These are phyloP conservation scores for Calonectria pseudoturangicola DNA, from an alignment of 2,329 filamentous ascomycete species.

Conservation along the genomic window DNA sequence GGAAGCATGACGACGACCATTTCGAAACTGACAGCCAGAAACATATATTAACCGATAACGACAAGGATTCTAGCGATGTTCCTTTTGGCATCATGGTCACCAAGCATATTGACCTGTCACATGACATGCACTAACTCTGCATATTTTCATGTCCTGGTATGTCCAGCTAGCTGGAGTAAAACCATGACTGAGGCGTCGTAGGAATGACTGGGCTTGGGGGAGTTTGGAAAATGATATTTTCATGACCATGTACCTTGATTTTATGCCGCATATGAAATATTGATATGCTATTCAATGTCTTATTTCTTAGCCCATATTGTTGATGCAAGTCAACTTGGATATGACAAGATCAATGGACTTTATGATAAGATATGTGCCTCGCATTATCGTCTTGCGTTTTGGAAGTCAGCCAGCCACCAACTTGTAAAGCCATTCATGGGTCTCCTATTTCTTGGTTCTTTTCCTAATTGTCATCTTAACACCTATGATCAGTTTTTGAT, in stretches of 20 bases:
- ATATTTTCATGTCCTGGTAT: background rate
- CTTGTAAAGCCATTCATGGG: no score
- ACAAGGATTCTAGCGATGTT: background rate
- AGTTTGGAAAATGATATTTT: background rate
- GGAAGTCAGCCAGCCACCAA: no score
- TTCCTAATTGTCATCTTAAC: no score
- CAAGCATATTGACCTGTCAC: background rate
- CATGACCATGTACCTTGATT: background rate
- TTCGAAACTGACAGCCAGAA: background rate
- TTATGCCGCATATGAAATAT: background rate
- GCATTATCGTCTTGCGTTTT: no score
- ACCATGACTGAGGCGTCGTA: background rate
- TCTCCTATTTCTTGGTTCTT: no score
- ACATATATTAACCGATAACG: background rate
- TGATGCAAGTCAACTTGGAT: background rate
- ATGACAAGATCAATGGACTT: background rate
- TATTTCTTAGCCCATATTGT: background rate
- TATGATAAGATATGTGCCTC: background rate
- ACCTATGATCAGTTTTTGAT: no score
- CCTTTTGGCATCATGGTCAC: background rate
- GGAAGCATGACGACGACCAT: background rate
- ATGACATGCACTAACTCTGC: no score
- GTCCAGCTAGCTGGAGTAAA: background rate
- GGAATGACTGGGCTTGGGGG: no score
- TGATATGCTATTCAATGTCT: background rate